Evolutionary conservation across 148 eudicot genomes (phyloP), one percentile per base, ranked within the genome.

Genomic region (Cornus suecica): DNA sequence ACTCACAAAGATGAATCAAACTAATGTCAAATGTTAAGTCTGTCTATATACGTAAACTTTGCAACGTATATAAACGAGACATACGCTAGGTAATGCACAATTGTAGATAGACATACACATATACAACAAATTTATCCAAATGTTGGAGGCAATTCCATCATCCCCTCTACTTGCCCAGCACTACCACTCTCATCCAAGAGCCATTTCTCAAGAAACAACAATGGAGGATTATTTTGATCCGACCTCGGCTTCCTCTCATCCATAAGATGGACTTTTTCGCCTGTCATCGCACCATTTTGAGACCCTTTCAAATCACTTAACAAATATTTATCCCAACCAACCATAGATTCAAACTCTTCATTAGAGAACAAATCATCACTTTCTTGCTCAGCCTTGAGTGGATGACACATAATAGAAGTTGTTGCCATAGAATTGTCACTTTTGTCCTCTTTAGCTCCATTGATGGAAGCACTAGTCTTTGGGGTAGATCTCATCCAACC

Each of bases 401-500:
- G 56, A 64, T 73, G 63, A 25, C 74, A 58, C 24, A 14, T 24
- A 58, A 58, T 24, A 13, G 61, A 22, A 15, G 23, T 56, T 56
- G 23, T 56, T 56, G n/a, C 16, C 61, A 1, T 15, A 16, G 61
- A 56, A 16, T 56, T 22, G 4, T 4, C 61, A 56, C 18, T 56
- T 10, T 14, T 45, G 10, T 45, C 52, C 11, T 65, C 81, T 24
- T 58, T 18, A 69, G 15, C 30, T 18, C 32, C 74, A 65, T 7
- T 70, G 28, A 30, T 74, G 66, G 72, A 31, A 42, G 60, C 37
- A 70, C 15, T 76, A 20, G 52, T 27, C 15, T 72, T 80, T 26
- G 90, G 78, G 20, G 90, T 76, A 62, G 90, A 83, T 77, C 87
- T 85, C 99, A 94, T 94, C 99, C 99, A 94, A 56, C 91, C 94